Evolutionary conservation across 2,329 filamentous ascomycete species (phyloP), one percentile per base, ranked within the genome.

Genomic region (Botrytis galanthina): DNA sequence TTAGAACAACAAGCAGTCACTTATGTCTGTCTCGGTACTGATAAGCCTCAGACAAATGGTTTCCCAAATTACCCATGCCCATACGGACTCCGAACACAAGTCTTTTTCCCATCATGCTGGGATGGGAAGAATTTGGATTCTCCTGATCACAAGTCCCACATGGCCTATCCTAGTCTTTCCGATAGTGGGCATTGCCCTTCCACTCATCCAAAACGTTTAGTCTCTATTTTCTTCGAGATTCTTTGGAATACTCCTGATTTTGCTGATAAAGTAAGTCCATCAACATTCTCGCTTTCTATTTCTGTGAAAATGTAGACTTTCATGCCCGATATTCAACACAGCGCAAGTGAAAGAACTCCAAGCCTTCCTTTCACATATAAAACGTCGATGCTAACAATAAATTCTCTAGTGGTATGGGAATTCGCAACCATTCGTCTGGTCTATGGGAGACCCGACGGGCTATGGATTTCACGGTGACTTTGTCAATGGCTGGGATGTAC

Each of bases 21-120:
- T 61, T 89, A 86, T 77, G 84, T 84, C 73, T 92, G 90, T 76
- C 83, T 91, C 18, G 84, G 84, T 72, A 82, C 83, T 68, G 81
- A 80, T 61, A 80, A 80, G 26, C 44, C 67, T 26, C 85, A 89
- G 71, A 86, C 84, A 2, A 82, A 83, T n/a, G 81, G 83, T 16
- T 84, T 92, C 46, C 89, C 89, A 1, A 84, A 84, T 75, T 83
- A 84, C 74, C 86, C 86, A 73, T 91, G 89, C 78, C 83, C 84
- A 10, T 80, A 84, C 51, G 84, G 87, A 60, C 82, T 86, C 32
- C 85, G 87, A 57, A 83, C 85, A 22, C 86, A 90, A 77, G 82
- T 89, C 32, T 86, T 85, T 78, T 90, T 90, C 79, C 88, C 88
- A 1, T 85, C 85, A 6, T 91, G 89, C 83, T 91, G 89, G 89